Percentiles rank a stretch among this genome's conserved stretches.
phyloP scores from a whole-genome alignment of 2,329 filamentous ascomycete genomes.

The Aspergillus sp. region DNA sequence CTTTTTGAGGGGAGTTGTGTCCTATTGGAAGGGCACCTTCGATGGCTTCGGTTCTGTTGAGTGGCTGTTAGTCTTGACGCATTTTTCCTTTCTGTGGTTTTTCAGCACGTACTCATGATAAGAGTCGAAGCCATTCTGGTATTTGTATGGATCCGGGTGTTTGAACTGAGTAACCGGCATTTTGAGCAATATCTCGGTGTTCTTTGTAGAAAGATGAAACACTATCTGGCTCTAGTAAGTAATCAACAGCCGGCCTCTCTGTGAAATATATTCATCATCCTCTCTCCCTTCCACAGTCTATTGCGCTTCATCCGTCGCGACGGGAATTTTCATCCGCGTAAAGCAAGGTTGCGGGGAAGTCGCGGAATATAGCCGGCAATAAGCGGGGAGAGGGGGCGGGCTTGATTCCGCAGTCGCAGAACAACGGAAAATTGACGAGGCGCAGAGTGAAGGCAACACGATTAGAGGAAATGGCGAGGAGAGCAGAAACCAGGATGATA shows the following conservation, averaged over 20 bases:
- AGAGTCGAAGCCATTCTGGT: slow-evolving; percentile 70
- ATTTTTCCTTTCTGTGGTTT: background rate
- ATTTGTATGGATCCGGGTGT: slow-evolving; percentile 62
- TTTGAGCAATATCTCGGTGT: too few species aligned
- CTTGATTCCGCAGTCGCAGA: slow-evolving; percentile 2
- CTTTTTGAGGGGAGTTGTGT: slow-evolving; percentile 76
- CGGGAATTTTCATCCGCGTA: slow-evolving; percentile 6
- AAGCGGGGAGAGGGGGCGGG: slow-evolving; percentile 10
- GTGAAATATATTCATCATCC: too few species aligned
- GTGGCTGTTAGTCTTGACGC: slow-evolving; percentile 7
- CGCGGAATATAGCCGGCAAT: slow-evolving; percentile 10
- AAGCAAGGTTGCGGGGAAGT: background rate
- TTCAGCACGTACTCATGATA: slow-evolving; percentile 62
- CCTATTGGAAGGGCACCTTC: slow-evolving; percentile 66
- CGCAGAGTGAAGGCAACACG: background rate
- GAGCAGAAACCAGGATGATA: background rate
- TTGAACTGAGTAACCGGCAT: slow-evolving; percentile 60
- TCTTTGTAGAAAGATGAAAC: too few species aligned
- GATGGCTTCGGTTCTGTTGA: slow-evolving; percentile 64
- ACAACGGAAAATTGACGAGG: background rate
- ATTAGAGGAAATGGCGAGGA: background rate
- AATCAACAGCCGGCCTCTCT: background rate
- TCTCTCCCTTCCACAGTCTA: too few species aligned
- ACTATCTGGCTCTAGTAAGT: too few species aligned
- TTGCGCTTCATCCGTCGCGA: background rate